These are phyloP conservation scores for Colletotrichum noveboracense DNA, from an alignment of 2,329 filamentous ascomycete species.

Conservation along the genomic window DNA sequence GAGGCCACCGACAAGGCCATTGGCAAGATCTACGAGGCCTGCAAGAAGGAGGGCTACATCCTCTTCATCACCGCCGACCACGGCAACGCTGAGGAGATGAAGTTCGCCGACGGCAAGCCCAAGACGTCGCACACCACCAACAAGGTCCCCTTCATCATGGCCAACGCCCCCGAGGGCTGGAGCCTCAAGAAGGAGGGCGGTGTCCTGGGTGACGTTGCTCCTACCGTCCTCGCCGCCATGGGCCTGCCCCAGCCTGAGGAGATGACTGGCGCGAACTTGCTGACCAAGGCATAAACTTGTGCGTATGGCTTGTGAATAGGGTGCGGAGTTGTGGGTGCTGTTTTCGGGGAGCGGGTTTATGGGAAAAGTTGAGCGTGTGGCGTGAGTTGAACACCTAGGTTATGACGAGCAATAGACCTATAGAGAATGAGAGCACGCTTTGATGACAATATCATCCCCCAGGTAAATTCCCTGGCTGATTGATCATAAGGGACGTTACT, in stretches of 20 bases:
- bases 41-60: constrained; percentile 91
- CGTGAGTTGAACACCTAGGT: constrained; percentile 10
- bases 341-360: constrained; percentile 10
- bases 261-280: constrained; percentile 87
- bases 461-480: not conserved
- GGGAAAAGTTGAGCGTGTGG: constrained; percentile 17
- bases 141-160: constrained; percentile 98
- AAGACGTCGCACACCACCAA: constrained; percentile 99
- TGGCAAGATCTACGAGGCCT: constrained; percentile 88
- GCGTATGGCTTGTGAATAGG: not conserved
- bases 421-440: constrained; percentile 21
- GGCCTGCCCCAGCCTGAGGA: constrained; percentile 87
- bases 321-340: constrained; percentile 11
- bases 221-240: constrained; percentile 91
- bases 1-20: constrained; percentile 93
- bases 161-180: constrained; percentile 91
- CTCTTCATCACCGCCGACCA: constrained; percentile 97
- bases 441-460: not conserved
- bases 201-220: constrained; percentile 96
- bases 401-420: constrained; percentile 15
- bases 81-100: constrained; percentile 99
- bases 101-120: constrained; percentile 91
- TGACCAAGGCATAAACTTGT: constrained; percentile 64
- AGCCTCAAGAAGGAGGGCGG: constrained; percentile 77
- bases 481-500: no score